Conservation (phyloP, 495 filamentous ascomycete species). For the Lasiosphaeria ovina region DNA sequence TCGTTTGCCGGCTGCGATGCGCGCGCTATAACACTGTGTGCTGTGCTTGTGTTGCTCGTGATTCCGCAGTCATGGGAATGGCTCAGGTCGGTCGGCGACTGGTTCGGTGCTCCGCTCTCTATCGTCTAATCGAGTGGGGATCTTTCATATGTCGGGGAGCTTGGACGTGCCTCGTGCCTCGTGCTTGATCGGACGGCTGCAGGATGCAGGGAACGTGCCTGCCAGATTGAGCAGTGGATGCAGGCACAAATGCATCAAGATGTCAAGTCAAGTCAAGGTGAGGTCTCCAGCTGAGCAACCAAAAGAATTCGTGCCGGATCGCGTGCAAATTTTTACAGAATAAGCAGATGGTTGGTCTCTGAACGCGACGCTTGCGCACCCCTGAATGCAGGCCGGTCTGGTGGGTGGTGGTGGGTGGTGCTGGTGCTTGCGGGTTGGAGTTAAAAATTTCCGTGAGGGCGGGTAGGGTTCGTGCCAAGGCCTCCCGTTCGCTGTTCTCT, state of each 20-base stretch:
- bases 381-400: neutral
- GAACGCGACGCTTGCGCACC: neutral
- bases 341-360: neutral
- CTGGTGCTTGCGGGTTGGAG: constrained; percentile 4
- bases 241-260: neutral
- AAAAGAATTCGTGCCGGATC: neutral
- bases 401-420: neutral
- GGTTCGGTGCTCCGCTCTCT: neutral
- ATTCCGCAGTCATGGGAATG: constrained; percentile 3
- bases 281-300: neutral
- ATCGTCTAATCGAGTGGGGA: neutral
- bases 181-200: constrained; percentile 1
- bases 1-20: neutral
- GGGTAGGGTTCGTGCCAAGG: neutral
- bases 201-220: constrained; percentile 8
- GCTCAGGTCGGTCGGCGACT: neutral
- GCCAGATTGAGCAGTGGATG: neutral
- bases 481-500: neutral
- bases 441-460: constrained; percentile 4
- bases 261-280: neutral
- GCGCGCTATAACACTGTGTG: neutral
- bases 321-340: neutral
- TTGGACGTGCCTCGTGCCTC: constrained; percentile 1
- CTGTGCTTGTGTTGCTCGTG: neutral
- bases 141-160: constrained; percentile 4